A percentile compares a stretch with the other conserved stretches of the same genome.
Evolutionary conservation across 306 rosid species (phyloP).

Genomic region (Lagenaria siceraria): DNA sequence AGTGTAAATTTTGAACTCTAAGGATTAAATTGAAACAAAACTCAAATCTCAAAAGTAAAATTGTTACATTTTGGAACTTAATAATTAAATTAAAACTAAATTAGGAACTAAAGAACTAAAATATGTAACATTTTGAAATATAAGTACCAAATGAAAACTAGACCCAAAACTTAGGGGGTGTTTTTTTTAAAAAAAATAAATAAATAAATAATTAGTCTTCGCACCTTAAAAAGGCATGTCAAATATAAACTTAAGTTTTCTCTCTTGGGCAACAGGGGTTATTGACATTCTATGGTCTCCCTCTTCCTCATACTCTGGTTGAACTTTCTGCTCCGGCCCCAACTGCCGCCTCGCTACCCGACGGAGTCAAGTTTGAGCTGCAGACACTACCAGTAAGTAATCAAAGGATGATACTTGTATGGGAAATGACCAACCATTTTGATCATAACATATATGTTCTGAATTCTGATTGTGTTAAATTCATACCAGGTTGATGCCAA

Average conservation of each 20-base stretch:
- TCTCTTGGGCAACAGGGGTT: constrained; percentile 28
- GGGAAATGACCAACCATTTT: constrained; percentile 8
- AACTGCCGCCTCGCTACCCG: constrained; percentile 25
- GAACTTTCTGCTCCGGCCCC: constrained; percentile 26
- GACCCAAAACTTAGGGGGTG: neutral
- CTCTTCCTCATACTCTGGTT: constrained; percentile 38
- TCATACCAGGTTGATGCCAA: constrained; percentile 50
- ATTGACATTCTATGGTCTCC: constrained; percentile 54
- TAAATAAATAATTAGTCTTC: neutral
- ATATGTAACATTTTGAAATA: no score
- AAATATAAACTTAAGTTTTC: neutral
- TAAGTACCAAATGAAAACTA: no score
- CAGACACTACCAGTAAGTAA: constrained; percentile 51
- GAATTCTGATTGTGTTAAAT: neutral
- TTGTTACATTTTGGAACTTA: no score
- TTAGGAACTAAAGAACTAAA: no score
- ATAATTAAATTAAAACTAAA: no score
- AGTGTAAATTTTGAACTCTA: no score
- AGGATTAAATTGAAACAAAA: no score
- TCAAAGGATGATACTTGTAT: neutral
- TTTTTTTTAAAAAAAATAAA: neutral
- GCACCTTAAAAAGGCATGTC: neutral
- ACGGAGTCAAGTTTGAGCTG: constrained; percentile 52
- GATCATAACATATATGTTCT: constrained; percentile 3
- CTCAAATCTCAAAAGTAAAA: no score